Base-by-base conservation (phyloP, 148 eudicot genomes). In the Vaccinium vitisidaea region DNA sequence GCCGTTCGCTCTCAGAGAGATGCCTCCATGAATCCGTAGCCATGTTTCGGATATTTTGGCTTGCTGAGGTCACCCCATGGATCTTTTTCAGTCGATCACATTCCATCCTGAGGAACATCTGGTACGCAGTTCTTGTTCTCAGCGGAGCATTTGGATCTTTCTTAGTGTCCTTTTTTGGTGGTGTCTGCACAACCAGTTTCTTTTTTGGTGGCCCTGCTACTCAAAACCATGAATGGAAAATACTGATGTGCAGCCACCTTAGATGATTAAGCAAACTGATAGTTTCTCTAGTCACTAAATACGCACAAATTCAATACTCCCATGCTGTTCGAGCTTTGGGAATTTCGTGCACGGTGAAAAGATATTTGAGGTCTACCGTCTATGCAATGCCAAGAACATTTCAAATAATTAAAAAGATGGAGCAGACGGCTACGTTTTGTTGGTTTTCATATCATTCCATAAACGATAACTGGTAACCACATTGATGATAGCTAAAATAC, bases 51-150 rank as follows among this genome's bases (percentile, higher is more conserved):
- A 79, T 21, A 78, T 69, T 90, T 5, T 8, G 77, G 81, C 23
- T 75, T 82, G 71, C 80, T 6, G 87, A 84, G 71, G n/a, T 78
- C 82, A 88, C 90, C 82, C 90, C 90, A 25, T 85, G 84, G 63
- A 86, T 71, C 48, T 43, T 59, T 82, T 80, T 91, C 50, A 91
- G 56, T 56, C 90, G 77, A 7, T 85, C 79, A 32, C 88, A 84
- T 83, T 89, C 93, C 79, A 82, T 61, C 82, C n/a, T 84, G 65
- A 86, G 67, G 75, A 86, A 91, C 61, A 91, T 83, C 59, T 88
- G 89, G 83, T 89, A 89, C n/a, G 85, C 81, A 25, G 82, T 86
- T 84, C 89, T 84, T 48, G 88, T 61, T 80, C 83, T 84, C 27
- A 50, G 2, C 6, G 92, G 92, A 75, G 84, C 85, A 73, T 84